Evolutionary conservation across 345 rosid genomes (phyloP).

Genomic region (Raphanus raphanistrum): DNA sequence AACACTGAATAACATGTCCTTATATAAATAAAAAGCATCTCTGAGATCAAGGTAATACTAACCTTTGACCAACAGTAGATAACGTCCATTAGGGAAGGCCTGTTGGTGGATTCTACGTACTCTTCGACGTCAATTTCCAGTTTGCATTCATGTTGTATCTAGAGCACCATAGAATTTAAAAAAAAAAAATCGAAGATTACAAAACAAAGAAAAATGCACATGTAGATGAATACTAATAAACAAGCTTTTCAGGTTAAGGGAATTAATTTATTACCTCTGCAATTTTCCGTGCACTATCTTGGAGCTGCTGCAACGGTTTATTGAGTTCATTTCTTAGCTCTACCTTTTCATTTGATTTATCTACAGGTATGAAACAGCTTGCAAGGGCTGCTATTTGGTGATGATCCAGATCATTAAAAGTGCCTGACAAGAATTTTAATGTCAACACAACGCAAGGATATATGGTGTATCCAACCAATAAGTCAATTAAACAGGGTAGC

Average conservation of each 20-base stretch:
- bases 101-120: constrained; percentile 91
- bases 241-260: constrained; percentile 9
- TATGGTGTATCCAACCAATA: no score
- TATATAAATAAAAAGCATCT: not conserved
- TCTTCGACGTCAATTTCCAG: constrained; percentile 85
- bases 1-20: not conserved
- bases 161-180: constrained; percentile 31
- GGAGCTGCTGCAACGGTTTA: constrained; percentile 91
- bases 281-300: constrained; percentile 92
- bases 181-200: not conserved
- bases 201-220: not conserved
- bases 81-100: constrained; percentile 95
- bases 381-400: constrained; percentile 98
- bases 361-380: constrained; percentile 98
- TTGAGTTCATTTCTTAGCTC: constrained; percentile 85
- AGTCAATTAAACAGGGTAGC: not conserved
- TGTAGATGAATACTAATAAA: not conserved
- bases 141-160: constrained; percentile 98
- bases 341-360: constrained; percentile 85
- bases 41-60: constrained; percentile 32
- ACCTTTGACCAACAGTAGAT: constrained; percentile 98
- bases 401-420: constrained; percentile 93
- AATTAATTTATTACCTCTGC: constrained; percentile 69
- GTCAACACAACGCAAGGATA: not conserved
- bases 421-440: constrained; percentile 55